Evolutionary conservation across 2,329 filamentous ascomycete species (phyloP).

Genomic region (Beauveria medogensis): DNA sequence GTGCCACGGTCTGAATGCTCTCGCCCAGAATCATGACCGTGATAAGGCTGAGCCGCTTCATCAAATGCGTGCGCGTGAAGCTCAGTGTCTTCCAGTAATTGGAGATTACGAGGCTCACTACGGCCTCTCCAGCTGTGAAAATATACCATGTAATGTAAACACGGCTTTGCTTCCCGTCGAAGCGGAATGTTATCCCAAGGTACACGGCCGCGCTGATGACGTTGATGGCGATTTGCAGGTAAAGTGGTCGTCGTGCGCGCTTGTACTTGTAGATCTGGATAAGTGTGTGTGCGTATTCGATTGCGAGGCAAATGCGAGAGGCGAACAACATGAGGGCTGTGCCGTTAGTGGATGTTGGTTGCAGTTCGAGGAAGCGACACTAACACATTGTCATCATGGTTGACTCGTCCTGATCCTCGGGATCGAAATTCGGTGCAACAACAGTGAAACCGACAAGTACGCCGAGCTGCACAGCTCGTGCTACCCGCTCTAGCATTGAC

Average conservation of each 20-base stretch:
- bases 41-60: conserved; percentile 54
- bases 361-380: conserved; percentile 10
- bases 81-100: conserved; percentile 47
- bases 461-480: conserved; percentile 52
- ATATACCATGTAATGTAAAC: conserved; percentile 43
- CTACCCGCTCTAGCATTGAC: conserved; percentile 35
- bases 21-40: conserved; percentile 61
- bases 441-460: conserved; percentile 59
- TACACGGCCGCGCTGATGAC: conserved; percentile 29
- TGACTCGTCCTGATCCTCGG: conserved; percentile 26
- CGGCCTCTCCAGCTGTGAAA: conserved; percentile 43
- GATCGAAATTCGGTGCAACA: conserved; percentile 41
- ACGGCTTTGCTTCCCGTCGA: conserved; percentile 24
- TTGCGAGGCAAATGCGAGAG: conserved; percentile 43
- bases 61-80: conserved; percentile 54
- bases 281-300: conserved; percentile 44
- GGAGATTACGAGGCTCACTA: conserved; percentile 44
- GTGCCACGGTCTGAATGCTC: conserved; percentile 50
- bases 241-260: conserved; percentile 27
- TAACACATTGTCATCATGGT: conserved; percentile 35
- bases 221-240: conserved; percentile 28
- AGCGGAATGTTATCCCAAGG: conserved; percentile 33
- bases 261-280: conserved; percentile 35
- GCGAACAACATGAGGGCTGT: conserved; percentile 39
- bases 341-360: not conserved